Evolutionary conservation across 2,329 filamentous ascomycete genomes (phyloP), one percentile per base, ranked within the genome.

Genomic region (Acephala macrosclerotiorum): DNA sequence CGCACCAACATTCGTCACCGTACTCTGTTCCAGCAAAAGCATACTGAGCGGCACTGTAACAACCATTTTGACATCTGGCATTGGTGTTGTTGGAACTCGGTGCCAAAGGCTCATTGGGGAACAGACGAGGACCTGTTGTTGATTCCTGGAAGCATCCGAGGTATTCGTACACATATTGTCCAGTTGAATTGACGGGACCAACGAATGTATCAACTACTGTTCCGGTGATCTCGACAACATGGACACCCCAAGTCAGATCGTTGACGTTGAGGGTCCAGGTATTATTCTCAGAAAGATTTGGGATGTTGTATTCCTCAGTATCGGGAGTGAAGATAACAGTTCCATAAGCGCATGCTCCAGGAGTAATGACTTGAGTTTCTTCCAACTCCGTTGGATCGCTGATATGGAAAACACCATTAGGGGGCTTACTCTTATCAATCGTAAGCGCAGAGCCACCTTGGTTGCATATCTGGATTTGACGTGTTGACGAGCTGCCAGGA

Each of bases 261-360:
- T 79, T 75, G 2, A 75, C 74, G 63, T 80, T 80, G 58, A 80
- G 69, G 18, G 75, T 79, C 78, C 78, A 80, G 12, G 69, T 64
- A 22, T 72, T 72, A 33, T 70, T 72, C 9, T 72, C 61, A 8
- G 67, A 45, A 12, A 72, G 71, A 9, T 70, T 61, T 8, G 66
- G 68, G 7, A 64, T 51, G 59, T 77, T 75, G 11, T 70, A 70
- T 20, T 69, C 67, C 60, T 72, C 68, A 7, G 71, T 70, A 3
- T 68, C 68, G 1, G 75, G 62, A 5, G 66, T 67, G 35, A 77
- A 71, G 3, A 74, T 42, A 11, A 77, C 74, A 1, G 69, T 72
- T 8, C 71, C 76, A 58, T 70, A 73, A 1, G 73, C 72, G 63
- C 75, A 77, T 14, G 67, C 58, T n/a, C 65, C 66, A 35, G 75